Base-by-base conservation (phyloP, 148 eudicot species). In the Bassia scoparia region DNA sequence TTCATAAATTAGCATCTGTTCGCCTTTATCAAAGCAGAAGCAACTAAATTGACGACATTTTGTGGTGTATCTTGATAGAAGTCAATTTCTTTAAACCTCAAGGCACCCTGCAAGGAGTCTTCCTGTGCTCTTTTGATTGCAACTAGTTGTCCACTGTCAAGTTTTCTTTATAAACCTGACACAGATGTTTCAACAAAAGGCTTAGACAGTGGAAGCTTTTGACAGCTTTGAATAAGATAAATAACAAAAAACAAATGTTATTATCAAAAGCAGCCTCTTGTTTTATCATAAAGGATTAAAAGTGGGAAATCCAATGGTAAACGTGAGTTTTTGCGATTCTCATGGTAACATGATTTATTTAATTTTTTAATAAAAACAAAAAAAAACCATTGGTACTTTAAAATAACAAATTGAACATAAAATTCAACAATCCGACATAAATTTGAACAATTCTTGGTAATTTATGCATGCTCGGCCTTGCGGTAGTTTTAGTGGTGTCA, bases 31-130 rank as follows among this genome's bases (percentile, higher is more conserved):
- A 30, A 84, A 95, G 70, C 97, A 91, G 71, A 95, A 95, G 7
- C 98, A 71, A 87, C 86, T 52, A 95, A 87, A 60, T 78, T 83
- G 29, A 95, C 96, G 9, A 95, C 86, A 69, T 95, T 95, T 87
- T 95, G 83, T 95, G 98, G 74, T 95, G 98, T 80, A 95, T 93
- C 98, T 81, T 24, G 98, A 95, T n/a, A 95, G 90, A 78, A 95
- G 77, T 95, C 98, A 61, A 95, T 91, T 79, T 95, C 98, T 81
- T 91, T 95, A 88, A 95, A 95, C 78, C 91, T 97, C 4, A 49
- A 76, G 30, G 88, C 89, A 46, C 98, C 98, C 76, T 95, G 98
- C 82, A 81, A 79, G 7, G 98, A 95, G 61, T 92, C 96, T 70
- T 77, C 84, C 69, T 84, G 84, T 74, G 97, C 91, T 68, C 90